Conservation (phyloP, 2,329 filamentous ascomycete species). For the Hypocreales sp. region DNA sequence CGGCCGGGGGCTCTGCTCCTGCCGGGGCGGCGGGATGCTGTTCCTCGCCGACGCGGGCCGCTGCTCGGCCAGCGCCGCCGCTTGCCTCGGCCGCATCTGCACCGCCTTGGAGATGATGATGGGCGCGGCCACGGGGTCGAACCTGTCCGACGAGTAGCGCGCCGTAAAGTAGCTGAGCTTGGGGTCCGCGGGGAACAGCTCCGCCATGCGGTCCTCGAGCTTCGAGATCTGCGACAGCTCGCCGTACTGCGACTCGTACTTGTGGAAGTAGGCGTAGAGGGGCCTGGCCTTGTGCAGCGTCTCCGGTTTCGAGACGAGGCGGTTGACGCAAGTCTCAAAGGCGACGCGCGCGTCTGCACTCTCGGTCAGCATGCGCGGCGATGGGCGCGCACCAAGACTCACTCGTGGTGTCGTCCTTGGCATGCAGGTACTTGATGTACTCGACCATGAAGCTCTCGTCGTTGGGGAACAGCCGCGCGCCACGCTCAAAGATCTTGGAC, state of each 20-base stretch:
- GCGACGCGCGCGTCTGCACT: slow-evolving; percentile 73
- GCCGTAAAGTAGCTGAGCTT: slow-evolving; percentile 59
- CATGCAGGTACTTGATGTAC: slow-evolving; percentile 88
- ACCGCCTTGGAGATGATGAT: slow-evolving; percentile 68
- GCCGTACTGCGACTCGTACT: slow-evolving; percentile 88
- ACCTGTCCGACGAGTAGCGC: slow-evolving; percentile 55
- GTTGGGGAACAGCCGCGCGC: slow-evolving; percentile 82
- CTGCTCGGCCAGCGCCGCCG: slow-evolving; percentile 39
- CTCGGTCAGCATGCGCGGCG: slow-evolving; percentile 9
- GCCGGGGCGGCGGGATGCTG: slow-evolving; percentile 23
- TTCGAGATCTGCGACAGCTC: slow-evolving; percentile 83
- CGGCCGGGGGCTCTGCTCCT: slow-evolving; percentile 28
- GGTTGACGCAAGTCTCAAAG: slow-evolving; percentile 85
- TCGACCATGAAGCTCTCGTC: slow-evolving; percentile 89
- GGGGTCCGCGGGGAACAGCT: slow-evolving; percentile 83
- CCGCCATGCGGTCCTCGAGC: slow-evolving; percentile 81
- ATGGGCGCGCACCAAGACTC: slow-evolving; percentile 32
- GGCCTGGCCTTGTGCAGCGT: slow-evolving; percentile 62
- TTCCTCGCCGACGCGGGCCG: slow-evolving; percentile 25
- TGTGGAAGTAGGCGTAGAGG: slow-evolving; percentile 83
- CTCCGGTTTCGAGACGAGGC: slow-evolving; percentile 63
- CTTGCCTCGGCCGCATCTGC: slow-evolving; percentile 54
- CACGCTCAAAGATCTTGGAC: slow-evolving; percentile 90
- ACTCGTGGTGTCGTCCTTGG: slow-evolving; percentile 88
- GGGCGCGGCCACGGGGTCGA: slow-evolving; percentile 69